These are phyloP conservation scores for Penicillium desertorum DNA, from an alignment of 495 filamentous ascomycete genomes.

Conservation along the genomic window DNA sequence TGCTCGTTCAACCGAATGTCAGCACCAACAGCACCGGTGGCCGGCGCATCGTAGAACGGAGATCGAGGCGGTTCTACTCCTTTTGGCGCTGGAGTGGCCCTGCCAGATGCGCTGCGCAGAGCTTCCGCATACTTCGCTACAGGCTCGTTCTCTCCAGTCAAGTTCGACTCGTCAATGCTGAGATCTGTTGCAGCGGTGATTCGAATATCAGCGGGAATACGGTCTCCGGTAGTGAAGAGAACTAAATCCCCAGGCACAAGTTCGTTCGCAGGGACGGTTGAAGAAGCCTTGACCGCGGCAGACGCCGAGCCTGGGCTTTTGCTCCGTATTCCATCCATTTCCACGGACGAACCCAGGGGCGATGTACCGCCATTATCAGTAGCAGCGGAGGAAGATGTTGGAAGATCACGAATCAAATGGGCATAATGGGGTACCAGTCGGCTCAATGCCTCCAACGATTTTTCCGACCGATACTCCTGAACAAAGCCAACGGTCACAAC, in stretches of 20 bases:
- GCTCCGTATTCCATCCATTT: conserved; percentile 41
- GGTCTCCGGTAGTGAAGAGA: conserved; percentile 89
- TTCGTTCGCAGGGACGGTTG: conserved; percentile 79
- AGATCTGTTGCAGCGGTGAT: conserved; percentile 87
- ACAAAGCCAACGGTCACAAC: conserved; percentile 95
- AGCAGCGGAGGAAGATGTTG: conserved; percentile 15
- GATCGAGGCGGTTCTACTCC: conserved; percentile 48
- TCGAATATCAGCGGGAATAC: conserved; percentile 93
- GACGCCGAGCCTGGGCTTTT: conserved; percentile 42
- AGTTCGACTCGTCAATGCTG: conserved; percentile 93
- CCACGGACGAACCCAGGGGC: conserved; percentile 42
- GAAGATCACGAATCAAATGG: conserved; percentile 72
- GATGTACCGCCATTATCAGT: conserved; percentile 26
- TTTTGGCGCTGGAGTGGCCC: conserved; percentile 23
- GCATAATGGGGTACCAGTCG: conserved; percentile 93
- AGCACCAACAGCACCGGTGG: conserved; percentile 60
- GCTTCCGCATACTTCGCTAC: conserved; percentile 73
- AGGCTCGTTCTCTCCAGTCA: conserved; percentile 96
- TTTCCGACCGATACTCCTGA: conserved; percentile 96
- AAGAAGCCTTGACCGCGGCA: conserved; percentile 68
- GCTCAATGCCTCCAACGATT: conserved; percentile 92
- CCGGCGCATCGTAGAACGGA: conserved; percentile 60
- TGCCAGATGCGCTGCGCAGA: conserved; percentile 36
- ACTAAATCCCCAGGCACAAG: conserved; percentile 92
- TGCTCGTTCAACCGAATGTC: conserved; percentile 66